Evolutionary conservation across 202 grass and related monocot species (phyloP).

Genomic region (Cymbopogon flexuosus): DNA sequence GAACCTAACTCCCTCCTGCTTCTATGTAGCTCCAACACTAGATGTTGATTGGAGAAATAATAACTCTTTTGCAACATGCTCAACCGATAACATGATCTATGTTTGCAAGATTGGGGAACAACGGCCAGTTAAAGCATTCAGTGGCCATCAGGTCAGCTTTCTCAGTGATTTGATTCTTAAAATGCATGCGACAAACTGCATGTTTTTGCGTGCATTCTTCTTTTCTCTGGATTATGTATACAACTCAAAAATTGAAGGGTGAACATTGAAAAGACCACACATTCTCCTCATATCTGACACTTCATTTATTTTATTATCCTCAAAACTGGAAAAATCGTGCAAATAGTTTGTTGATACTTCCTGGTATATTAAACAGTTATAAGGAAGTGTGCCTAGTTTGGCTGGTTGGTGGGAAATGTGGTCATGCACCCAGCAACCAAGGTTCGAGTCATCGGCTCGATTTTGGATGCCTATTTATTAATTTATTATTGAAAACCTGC

Average conservation of each 20-base stretch:
- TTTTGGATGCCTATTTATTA: neutral
- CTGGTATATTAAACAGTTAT: neutral
- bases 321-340: neutral
- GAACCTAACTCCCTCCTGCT: constrained; percentile 17
- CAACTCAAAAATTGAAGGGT: neutral
- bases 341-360: neutral
- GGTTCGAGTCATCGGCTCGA: neutral
- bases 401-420: neutral
- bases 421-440: neutral
- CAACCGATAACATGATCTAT: constrained; percentile 94
- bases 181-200: neutral
- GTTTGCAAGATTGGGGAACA: constrained; percentile 90
- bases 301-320: neutral
- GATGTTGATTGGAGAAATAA: constrained; percentile 99
- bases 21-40: constrained; percentile 75
- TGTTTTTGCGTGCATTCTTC: neutral
- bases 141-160: constrained; percentile 70
- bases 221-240: neutral
- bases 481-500: neutral
- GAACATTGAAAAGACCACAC: neutral
- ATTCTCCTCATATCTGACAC: neutral
- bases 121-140: constrained; percentile 73
- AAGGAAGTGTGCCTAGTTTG: neutral
- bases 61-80: constrained; percentile 95
- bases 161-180: constrained; percentile 4